Evolutionary conservation across 1,284 basidiomycete genomes (phyloP).

Genomic region (Moesziomyces sp.): DNA sequence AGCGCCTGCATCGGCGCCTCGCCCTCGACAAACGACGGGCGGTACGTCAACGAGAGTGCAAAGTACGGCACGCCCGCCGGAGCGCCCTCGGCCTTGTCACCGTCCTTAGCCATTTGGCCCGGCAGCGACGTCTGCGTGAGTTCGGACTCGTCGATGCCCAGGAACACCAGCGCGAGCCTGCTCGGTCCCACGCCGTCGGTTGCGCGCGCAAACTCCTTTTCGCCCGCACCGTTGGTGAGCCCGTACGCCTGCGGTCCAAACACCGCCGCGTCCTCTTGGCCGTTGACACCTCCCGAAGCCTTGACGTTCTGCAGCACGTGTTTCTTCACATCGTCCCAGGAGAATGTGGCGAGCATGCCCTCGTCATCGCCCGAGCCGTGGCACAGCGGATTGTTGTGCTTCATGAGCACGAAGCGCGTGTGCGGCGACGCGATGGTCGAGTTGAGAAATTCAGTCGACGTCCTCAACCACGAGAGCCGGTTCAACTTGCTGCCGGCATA

Average conservation of each 20-base stretch:
- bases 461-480: conserved; percentile 65
- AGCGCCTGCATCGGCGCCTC: conserved; percentile 31
- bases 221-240: conserved; percentile 11
- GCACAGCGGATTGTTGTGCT: conserved; percentile 64
- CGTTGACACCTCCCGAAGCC: conserved; percentile 23
- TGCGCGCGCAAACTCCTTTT: conserved; percentile 37
- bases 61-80: conserved; percentile 61
- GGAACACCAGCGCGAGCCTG: conserved; percentile 55
- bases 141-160: conserved; percentile 56
- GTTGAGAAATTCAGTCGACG: conserved; percentile 65
- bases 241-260: conserved; percentile 59
- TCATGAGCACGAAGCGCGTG: conserved; percentile 65
- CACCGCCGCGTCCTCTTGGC: conserved; percentile 16
- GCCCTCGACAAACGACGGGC: conserved; percentile 18
- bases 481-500: conserved; percentile 61
- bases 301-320: conserved; percentile 47
- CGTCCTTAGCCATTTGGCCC: conserved; percentile 36
- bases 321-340: conserved; percentile 63
- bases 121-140: conserved; percentile 28
- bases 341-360: conserved; percentile 55
- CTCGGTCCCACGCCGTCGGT: conserved; percentile 55
- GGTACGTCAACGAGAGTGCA: conserved; percentile 60
- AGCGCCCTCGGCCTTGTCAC: conserved; percentile 1
- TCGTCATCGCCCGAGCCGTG: conserved; percentile 37
- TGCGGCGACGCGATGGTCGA: conserved; percentile 57